These are phyloP conservation scores for Aspergillus sp. DNA, from an alignment of 2,329 filamentous ascomycete species.

Conservation along the genomic window DNA sequence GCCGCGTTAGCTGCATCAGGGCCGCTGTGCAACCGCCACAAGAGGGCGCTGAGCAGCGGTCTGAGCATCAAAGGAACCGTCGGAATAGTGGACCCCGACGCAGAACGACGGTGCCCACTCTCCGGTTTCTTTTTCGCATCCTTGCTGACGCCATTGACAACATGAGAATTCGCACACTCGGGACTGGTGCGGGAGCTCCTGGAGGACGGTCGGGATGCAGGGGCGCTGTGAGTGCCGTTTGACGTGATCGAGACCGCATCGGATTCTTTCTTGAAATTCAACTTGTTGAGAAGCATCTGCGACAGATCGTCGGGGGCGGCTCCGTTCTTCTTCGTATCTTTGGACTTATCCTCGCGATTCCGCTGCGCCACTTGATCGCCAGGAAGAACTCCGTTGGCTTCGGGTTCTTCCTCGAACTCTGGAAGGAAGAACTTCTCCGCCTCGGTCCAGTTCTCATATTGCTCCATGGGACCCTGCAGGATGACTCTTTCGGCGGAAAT, in stretches of 20 bases:
- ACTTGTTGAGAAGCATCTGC: constrained; percentile 50
- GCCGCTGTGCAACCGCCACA: constrained; percentile 47
- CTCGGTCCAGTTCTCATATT: constrained; percentile 49
- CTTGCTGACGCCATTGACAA: constrained; percentile 23
- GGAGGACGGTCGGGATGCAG: constrained; percentile 46
- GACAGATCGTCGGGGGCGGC: constrained; percentile 42
- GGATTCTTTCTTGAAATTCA: constrained; percentile 49
- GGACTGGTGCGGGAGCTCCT: constrained; percentile 50
- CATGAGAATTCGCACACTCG: constrained; percentile 38
- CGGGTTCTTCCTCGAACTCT: constrained; percentile 46
- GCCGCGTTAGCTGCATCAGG: constrained; percentile 35
- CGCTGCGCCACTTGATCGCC: constrained; percentile 21
- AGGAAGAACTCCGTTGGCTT: constrained; percentile 23
- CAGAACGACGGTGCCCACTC: constrained; percentile 34
- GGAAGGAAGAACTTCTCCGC: constrained; percentile 49
- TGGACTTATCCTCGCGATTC: constrained; percentile 24
- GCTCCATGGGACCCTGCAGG: constrained; percentile 53
- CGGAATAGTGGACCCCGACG: constrained; percentile 37
- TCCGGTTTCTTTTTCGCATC: constrained; percentile 24
- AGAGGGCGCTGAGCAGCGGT: constrained; percentile 46
- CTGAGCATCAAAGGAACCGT: constrained; percentile 44
- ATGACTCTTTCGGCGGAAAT: constrained; percentile 45
- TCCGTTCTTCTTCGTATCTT: constrained; percentile 26
- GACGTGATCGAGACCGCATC: constrained; percentile 44
- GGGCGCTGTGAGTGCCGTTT: constrained; percentile 44